Evolutionary conservation across 768 basidiomycete genomes (phyloP), one percentile per base, ranked within the genome.

Genomic region (Porphyrellus cyaneotinctus): DNA sequence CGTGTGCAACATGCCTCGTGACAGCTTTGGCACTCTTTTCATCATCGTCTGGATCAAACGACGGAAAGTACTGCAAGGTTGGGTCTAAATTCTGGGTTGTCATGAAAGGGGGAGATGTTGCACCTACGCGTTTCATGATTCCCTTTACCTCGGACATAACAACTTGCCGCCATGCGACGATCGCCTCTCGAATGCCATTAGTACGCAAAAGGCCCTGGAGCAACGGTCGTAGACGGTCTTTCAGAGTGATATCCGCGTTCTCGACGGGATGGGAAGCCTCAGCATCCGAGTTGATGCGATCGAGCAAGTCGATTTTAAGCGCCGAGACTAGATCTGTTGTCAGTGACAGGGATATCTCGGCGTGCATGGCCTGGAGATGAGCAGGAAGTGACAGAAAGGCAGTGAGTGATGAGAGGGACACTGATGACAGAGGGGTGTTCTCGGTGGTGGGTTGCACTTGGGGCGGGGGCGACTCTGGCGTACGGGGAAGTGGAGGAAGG

Each of bases 131-230:
- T 64, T 78, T 82, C 28, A 87, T 68, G 24, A 82, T 71, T 2
- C 72, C 74, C 52, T 74, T 76, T 28, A 92, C 72, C 54, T 88
- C 85, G 14, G 67, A 70, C 53, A 89, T 68, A 17, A 83, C 85
- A 6, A 82, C 78, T 35, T 87, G 82, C 56, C 87, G 73, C 87
- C 90, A 93, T 15, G 81, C 79, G 12, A 79, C 58, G 26, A 82
- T 73, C 1, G 82, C 85, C 54, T 88, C 87, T 47, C 82, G 81
- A 37, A 92, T 65, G 4, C 85, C 87, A 38, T 77, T 80, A 1
- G 89, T 88, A 54, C 88, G 76, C 22, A 84, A 70, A 44, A 98
- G 76, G n/a, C 90, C 91, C 30, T 84, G 78, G 24, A 97, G 65
- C 41, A 95, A 63, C 3, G 92, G 92, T 24, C 78, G 78, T 35